Evolutionary conservation across 495 filamentous ascomycete genomes (phyloP).

Genomic region (Eremomyces bilateralis): DNA sequence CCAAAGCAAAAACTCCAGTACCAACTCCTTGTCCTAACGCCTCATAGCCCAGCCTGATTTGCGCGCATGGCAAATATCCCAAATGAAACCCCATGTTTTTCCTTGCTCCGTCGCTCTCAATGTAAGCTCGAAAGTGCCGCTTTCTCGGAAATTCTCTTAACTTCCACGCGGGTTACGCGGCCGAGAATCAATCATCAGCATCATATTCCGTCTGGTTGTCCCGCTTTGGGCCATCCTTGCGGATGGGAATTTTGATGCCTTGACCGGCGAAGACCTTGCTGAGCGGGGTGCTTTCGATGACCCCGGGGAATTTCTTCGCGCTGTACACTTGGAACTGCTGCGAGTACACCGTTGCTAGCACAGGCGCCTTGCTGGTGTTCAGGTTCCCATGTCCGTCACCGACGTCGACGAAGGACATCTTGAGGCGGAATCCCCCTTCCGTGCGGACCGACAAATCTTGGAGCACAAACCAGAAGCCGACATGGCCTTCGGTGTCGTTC

Average conservation of each 20-base stretch:
- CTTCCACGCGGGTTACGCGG: no score
- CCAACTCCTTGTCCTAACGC: no score
- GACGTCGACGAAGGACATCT: slow-evolving; percentile 74
- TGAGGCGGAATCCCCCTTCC: slow-evolving; percentile 65
- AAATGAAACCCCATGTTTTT: no score
- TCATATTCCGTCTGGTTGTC: slow-evolving; percentile 39
- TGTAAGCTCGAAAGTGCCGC: no score
- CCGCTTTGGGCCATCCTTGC: slow-evolving; percentile 57
- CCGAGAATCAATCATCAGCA: slow-evolving; percentile 42
- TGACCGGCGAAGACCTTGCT: slow-evolving; percentile 89
- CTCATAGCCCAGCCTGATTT: no score
- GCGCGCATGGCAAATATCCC: no score
- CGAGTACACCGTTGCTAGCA: slow-evolving; percentile 73
- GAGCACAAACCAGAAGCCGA: slow-evolving; percentile 91
- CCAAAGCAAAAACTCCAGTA: no score
- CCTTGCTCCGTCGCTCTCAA: no score
- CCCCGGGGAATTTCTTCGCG: slow-evolving; percentile 95
- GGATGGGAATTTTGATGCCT: slow-evolving; percentile 90
- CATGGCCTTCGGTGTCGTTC: slow-evolving; percentile 58
- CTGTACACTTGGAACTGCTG: slow-evolving; percentile 85
- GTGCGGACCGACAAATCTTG: slow-evolving; percentile 90
- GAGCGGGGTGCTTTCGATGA: slow-evolving; percentile 80
- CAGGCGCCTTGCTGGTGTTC: slow-evolving; percentile 60
- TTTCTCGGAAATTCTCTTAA: no score
- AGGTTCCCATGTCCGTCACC: slow-evolving; percentile 29